Base-by-base conservation (phyloP, 371 early-diverging fungal species). In the Circinella umbellata region DNA sequence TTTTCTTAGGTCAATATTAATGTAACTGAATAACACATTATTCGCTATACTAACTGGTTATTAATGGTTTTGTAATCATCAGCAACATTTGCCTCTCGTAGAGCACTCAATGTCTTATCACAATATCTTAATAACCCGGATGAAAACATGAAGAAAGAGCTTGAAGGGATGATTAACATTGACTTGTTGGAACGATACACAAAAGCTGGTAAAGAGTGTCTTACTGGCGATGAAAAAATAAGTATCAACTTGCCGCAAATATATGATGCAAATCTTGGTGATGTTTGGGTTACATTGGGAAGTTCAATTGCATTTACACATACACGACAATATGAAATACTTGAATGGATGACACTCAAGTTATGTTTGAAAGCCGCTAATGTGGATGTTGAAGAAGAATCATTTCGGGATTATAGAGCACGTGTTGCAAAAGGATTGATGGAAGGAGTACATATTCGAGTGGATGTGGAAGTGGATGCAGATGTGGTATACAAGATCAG, bases 391-490 rank as follows among this genome's bases (percentile, higher is more conserved):
- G 76, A 76, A 3, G 78, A 85, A 36, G 87, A 87, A 69, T 76
- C 85, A 0, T 86, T 84, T 60, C 66, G 67, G 35, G 84, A 82
- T 17, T 78, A 76, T 15, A 64, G 84, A 47, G 73, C 76, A 37
- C 85, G 86, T 20, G 79, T 83, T 3, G 73, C 74, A 7, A 76
- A 76, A 42, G 83, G 84, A 39, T 74, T 86, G 66, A 71, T 84
- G 77, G 85, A 87, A 42, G 89, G 87, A 10, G 81, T 80, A 9
- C 86, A 86, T 37, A 73, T 87, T 27, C 75, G 76, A 46, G 87
- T 88, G 1, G 87, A 88, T 66, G 87, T 87, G 1, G 74, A 78
- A 20, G 75, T 89, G 60, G 89, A 89, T 71, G 89, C 89, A 0
- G 79, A 86, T 46, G 77, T 89, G 14, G 72, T 75, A 5, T 89